A percentile compares a stretch with the other conserved stretches of the same genome.
Conservation (phyloP, 148 eudicot genomes). For the Dysphania ambrosioides region DNA sequence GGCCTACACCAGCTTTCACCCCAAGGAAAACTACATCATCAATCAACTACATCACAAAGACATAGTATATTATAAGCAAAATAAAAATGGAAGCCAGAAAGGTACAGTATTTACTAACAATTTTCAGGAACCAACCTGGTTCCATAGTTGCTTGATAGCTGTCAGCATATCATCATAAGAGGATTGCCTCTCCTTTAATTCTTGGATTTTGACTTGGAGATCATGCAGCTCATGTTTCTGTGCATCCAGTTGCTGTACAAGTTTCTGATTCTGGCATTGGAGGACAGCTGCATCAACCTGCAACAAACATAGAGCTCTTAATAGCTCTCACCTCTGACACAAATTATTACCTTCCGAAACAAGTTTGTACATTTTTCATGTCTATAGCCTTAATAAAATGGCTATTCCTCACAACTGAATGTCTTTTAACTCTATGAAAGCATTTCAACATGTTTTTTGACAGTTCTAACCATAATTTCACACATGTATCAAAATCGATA, state of each 20-base stretch:
- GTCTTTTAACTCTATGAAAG: neutral
- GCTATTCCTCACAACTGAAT: neutral
- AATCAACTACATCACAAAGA: conserved; percentile 47
- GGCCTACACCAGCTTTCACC: conserved; percentile 65
- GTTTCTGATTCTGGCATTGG: conserved; percentile 88
- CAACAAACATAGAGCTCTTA: conserved; percentile 12
- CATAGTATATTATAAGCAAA: conserved; percentile 10
- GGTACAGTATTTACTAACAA: neutral
- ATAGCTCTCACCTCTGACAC: conserved; percentile 2
- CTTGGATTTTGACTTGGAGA: conserved; percentile 72
- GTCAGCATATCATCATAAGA: conserved; percentile 68
- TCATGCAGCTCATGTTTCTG: conserved; percentile 83
- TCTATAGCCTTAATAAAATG: neutral
- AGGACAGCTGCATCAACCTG: conserved; percentile 93
- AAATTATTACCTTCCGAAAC: neutral
- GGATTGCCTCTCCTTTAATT: conserved; percentile 67
- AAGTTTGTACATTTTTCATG: neutral
- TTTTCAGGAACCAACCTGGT: conserved; percentile 48
- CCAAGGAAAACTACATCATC: conserved; percentile 79
- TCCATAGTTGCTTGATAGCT: conserved; percentile 68
- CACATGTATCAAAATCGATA: neutral
- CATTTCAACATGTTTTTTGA: neutral
- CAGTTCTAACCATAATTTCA: neutral
- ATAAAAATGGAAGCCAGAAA: neutral
- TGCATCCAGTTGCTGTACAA: conserved; percentile 79